Base-by-base conservation (phyloP, 768 basidiomycete genomes). In the Neoboletus magnificus region DNA sequence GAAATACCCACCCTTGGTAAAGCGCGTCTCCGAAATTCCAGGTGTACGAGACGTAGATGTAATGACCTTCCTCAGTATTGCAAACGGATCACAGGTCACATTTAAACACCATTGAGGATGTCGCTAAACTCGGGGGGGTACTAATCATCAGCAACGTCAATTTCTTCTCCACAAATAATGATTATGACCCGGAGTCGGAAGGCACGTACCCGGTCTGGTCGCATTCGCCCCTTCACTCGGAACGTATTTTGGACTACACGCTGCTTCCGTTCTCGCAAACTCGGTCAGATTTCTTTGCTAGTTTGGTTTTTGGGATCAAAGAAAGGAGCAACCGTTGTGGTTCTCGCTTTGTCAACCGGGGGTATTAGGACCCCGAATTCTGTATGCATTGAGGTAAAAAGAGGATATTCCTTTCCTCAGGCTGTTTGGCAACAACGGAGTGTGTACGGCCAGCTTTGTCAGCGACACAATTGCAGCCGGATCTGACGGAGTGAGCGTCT, bases 231-330 rank as follows among this genome's bases (percentile, higher is more conserved):
- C n/a, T 33, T 33, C 33, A 33, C 33, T 13, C 33, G 13, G 33
- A 15, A 15, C 5, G 33, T 33, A 15, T 15, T 33, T 77, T 18
- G 64, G 61, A 22, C 73, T 75, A 13, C 87, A 86, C 16, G 80
- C 71, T 9, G 79, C 82, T 62, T 86, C 89, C 54, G 79, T 78
- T 64, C 82, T 87, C 15, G 82, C 71, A 33, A 89, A 76, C 57
- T 86, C 83, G 16, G 37, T 86, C 75, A 56, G 78, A 74, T 54
- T 74, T 67, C 54, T 74, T 76, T 1, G 73, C 72, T 1, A 82
- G 67, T 52, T 80, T 74, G 6, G 78, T 85, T 58, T 86, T 88
- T n/a, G 10, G 13, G 10, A 33, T 33, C 33, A 33, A 33, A 33
- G 33, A 9, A 15, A 10, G 29, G 11, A 10, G 29, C 6, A 8